Percentiles rank a stretch among this genome's conserved stretches.
Conservation (phyloP, 148 eudicot genomes). For the Rhododendron ferrugineum region DNA sequence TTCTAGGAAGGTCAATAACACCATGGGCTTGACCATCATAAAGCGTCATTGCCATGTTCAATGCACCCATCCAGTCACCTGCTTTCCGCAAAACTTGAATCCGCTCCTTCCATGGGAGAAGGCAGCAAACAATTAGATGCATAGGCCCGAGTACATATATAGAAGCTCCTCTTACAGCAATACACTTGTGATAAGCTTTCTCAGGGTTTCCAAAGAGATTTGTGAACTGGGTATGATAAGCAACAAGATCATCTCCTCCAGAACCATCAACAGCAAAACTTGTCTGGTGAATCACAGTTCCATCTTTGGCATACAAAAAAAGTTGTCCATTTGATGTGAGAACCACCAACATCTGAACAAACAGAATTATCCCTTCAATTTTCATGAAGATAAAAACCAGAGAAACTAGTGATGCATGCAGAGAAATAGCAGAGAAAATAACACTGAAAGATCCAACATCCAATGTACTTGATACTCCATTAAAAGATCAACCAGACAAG, state of each 20-base stretch:
- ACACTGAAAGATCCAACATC: background rate
- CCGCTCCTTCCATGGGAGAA: constrained; percentile 90
- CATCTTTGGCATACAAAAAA: constrained; percentile 79
- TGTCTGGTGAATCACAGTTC: constrained; percentile 82
- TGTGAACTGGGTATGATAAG: constrained; percentile 70
- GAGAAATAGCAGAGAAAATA: background rate
- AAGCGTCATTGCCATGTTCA: constrained; percentile 87
- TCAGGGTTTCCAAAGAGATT: constrained; percentile 80
- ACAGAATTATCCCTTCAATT: constrained; percentile 2
- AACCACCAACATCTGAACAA: constrained; percentile 76
- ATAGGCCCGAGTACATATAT: constrained; percentile 71
- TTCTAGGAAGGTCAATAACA: constrained; percentile 84
- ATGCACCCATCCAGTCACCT: constrained; percentile 98
- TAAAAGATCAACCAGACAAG: background rate
- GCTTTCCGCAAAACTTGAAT: constrained; percentile 81
- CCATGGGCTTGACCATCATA: constrained; percentile 93
- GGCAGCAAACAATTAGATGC: constrained; percentile 73
- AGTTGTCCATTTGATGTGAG: constrained; percentile 74
- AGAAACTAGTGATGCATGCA: background rate
- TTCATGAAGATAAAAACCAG: background rate
- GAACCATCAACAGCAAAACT: constrained; percentile 58
- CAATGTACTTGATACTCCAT: background rate
- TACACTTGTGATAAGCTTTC: constrained; percentile 85
- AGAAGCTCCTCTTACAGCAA: constrained; percentile 81
- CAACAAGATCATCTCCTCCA: constrained; percentile 66